Evolutionary conservation across 2,329 filamentous ascomycete genomes (phyloP).

Genomic region (Alternaria burnsii): DNA sequence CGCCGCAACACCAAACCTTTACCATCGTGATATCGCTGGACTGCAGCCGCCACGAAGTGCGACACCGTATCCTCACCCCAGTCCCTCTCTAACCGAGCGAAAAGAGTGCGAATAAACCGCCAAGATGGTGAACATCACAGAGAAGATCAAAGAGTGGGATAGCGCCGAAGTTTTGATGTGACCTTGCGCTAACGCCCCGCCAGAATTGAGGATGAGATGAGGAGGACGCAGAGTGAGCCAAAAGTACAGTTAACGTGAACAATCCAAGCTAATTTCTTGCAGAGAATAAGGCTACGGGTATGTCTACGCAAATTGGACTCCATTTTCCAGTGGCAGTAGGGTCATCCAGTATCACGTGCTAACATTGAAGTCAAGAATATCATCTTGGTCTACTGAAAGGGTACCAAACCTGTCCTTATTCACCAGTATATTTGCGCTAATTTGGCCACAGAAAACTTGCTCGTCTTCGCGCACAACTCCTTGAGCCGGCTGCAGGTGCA

Average conservation of each 20-base stretch:
- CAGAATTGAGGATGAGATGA: slow-evolving; percentile 99
- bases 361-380: slow-evolving; percentile 73
- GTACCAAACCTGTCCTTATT: slow-evolving; percentile 55
- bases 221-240: slow-evolving; percentile 88
- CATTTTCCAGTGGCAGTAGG: background rate
- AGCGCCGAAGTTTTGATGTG: slow-evolving; percentile 35
- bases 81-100: slow-evolving; percentile 12
- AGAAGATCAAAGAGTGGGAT: slow-evolving; percentile 97
- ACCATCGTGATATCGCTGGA: slow-evolving; percentile 38
- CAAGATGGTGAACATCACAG: slow-evolving; percentile 97
- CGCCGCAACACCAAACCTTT: slow-evolving; percentile 49
- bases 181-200: slow-evolving; percentile 45
- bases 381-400: slow-evolving; percentile 97
- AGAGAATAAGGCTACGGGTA: slow-evolving; percentile 99
- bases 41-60: slow-evolving; percentile 18
- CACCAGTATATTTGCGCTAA: background rate
- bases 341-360: slow-evolving; percentile 43
- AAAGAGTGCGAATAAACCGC: slow-evolving; percentile 17
- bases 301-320: slow-evolving; percentile 39
- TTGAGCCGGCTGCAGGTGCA: slow-evolving; percentile 84
- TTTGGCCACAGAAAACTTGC: slow-evolving; percentile 79
- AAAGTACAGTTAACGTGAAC: background rate
- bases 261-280: slow-evolving; percentile 47
- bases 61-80: slow-evolving; percentile 11
- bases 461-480: slow-evolving; percentile 88